Evolutionary conservation across 2,329 filamentous ascomycete genomes (phyloP).

Genomic region (Aspergillus ibericus): DNA sequence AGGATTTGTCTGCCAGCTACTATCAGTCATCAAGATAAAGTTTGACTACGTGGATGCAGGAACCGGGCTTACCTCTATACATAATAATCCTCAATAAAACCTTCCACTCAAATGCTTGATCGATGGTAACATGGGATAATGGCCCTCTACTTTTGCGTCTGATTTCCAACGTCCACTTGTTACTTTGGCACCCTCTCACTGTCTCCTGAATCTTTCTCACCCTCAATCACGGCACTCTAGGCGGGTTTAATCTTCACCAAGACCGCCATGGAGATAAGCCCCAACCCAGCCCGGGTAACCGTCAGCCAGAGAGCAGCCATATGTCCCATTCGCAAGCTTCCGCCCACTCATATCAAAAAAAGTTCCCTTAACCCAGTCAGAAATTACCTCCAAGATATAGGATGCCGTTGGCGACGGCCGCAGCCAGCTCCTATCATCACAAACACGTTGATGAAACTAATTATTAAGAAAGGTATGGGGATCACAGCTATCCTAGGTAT

Average conservation of each 20-base stretch:
- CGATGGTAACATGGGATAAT: too few species aligned
- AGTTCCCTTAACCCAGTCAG: slow-evolving; percentile 69
- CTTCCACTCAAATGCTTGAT: too few species aligned
- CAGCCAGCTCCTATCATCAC: slow-evolving; percentile 74
- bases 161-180: too few species aligned
- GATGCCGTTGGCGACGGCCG: slow-evolving; percentile 69
- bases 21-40: too few species aligned
- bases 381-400: slow-evolving; percentile 72
- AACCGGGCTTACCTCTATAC: too few species aligned
- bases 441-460: slow-evolving; percentile 73
- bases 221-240: slow-evolving; percentile 58
- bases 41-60: too few species aligned
- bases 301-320: slow-evolving; percentile 66
- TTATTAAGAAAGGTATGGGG: too few species aligned
- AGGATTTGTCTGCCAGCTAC: too few species aligned
- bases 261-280: slow-evolving; percentile 53
- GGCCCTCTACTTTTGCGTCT: too few species aligned
- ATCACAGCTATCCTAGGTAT: too few species aligned
- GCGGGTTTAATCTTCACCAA: slow-evolving; percentile 59
- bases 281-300: slow-evolving; percentile 54
- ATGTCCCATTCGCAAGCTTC: slow-evolving; percentile 56
- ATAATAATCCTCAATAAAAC: too few species aligned
- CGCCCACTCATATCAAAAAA: slow-evolving; percentile 51
- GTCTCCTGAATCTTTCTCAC: slow-evolving; percentile 41
- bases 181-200: not conserved